These are phyloP conservation scores for Chytriomyces sp. DNA, from an alignment of 192 early-diverging fungal species.

Conservation along the genomic window DNA sequence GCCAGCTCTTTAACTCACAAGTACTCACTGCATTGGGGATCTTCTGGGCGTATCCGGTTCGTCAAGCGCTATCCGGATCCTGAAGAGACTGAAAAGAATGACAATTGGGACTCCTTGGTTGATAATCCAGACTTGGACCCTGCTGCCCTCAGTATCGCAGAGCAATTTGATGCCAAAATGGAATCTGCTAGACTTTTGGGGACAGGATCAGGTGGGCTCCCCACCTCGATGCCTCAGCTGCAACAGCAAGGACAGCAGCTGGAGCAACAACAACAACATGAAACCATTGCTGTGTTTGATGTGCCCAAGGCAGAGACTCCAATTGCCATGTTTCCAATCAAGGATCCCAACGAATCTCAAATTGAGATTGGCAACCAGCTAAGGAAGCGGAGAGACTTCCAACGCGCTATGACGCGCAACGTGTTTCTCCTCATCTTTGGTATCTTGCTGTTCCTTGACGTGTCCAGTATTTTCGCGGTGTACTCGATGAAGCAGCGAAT, in stretches of 20 bases:
- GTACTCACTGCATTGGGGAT: slow-evolving; percentile 19
- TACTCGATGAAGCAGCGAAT: slow-evolving; percentile 7
- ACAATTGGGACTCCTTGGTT: slow-evolving; percentile 21
- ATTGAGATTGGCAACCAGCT: slow-evolving; percentile 24
- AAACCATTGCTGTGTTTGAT: background rate
- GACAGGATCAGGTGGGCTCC: background rate
- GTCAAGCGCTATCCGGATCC: slow-evolving; percentile 30
- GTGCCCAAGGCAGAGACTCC: slow-evolving; percentile 24
- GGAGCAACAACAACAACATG: background rate
- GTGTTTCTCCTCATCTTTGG: slow-evolving; percentile 2
- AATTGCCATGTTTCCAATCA: slow-evolving; percentile 17
- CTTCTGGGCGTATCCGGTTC: slow-evolving; percentile 15
- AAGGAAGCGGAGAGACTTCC: slow-evolving; percentile 11
- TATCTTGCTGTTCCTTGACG: slow-evolving; percentile 17
- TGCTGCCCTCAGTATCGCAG: slow-evolving; percentile 6
- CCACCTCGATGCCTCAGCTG: background rate
- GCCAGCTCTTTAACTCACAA: slow-evolving; percentile 11
- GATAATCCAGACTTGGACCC: slow-evolving; percentile 25
- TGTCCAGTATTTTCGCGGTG: background rate
- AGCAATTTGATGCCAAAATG: slow-evolving; percentile 22
- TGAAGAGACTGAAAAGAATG: slow-evolving; percentile 21
- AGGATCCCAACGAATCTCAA: slow-evolving; percentile 27
- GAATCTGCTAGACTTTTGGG: background rate
- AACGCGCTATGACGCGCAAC: slow-evolving; percentile 7
- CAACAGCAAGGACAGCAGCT: background rate